A percentile compares a stretch with the other conserved stretches of the same genome.
Conservation (phyloP, 441 rosid species). For the Croton laevigatus region DNA sequence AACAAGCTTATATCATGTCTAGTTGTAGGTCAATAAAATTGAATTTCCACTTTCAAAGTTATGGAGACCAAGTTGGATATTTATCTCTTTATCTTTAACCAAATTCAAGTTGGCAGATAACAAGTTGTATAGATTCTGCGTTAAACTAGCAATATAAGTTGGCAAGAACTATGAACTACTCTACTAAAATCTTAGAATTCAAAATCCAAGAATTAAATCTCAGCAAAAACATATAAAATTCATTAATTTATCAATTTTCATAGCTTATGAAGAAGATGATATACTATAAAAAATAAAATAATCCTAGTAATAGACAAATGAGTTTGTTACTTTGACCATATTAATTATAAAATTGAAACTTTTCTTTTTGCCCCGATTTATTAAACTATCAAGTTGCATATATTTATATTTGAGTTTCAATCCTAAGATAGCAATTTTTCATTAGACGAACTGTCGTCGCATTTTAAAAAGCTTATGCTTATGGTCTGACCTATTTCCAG, state of each 20-base stretch:
- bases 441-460: background rate
- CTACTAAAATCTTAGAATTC: background rate
- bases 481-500: background rate
- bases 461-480: background rate
- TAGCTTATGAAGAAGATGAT: too few species aligned
- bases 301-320: background rate
- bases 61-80: background rate
- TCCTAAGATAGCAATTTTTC: background rate
- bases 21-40: background rate
- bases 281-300: too few species aligned
- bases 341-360: too few species aligned
- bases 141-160: conserved; percentile 1
- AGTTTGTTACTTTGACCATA: too few species aligned
- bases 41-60: conserved; percentile 5
- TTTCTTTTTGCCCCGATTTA: too few species aligned
- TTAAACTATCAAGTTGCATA: background rate
- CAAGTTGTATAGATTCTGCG: conserved; percentile 18
- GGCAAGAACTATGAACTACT: background rate
- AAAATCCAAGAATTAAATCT: background rate
- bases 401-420: too few species aligned
- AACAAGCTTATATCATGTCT: too few species aligned
- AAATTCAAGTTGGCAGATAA: background rate
- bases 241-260: background rate
- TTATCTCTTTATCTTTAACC: too few species aligned
- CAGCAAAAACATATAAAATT: background rate